Evolutionary conservation across 2,329 filamentous ascomycete species (phyloP).

Genomic region (Coniochaeta sp.): DNA sequence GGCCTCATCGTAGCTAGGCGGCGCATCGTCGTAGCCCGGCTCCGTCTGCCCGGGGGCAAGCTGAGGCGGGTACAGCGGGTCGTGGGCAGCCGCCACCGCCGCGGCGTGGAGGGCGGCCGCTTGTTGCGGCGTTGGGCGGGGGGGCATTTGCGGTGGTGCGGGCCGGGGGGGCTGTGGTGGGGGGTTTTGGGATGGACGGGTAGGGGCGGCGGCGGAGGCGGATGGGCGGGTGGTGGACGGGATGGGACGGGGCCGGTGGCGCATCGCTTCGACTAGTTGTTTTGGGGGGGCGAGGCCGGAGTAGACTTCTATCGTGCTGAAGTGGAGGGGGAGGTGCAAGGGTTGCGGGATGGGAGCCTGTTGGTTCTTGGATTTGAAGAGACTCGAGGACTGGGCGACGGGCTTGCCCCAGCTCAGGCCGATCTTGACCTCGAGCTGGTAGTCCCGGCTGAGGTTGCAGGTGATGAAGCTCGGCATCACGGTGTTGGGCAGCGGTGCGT

Average conservation of each 20-base stretch:
- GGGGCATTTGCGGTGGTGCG: constrained; percentile 23
- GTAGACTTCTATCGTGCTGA: constrained; percentile 69
- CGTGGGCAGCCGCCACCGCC: constrained; percentile 20
- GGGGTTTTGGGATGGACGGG: constrained; percentile 7
- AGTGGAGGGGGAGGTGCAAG: constrained; percentile 69
- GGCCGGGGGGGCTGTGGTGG: constrained; percentile 8
- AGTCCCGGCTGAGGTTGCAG: constrained; percentile 77
- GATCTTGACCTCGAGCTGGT: constrained; percentile 76
- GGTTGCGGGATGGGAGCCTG: constrained; percentile 50
- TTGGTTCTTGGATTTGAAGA: constrained; percentile 26
- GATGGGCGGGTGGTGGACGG: constrained; percentile 10
- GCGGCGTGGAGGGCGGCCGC: constrained; percentile 1
- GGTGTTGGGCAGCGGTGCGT: constrained; percentile 68
- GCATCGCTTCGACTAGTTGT: constrained; percentile 61
- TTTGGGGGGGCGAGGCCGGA: constrained; percentile 81
- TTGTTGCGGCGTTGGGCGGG: constrained; percentile 27
- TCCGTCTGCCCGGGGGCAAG: constrained; percentile 30
- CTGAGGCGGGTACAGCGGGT: constrained; percentile 54
- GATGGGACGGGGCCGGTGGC: constrained; percentile 7
- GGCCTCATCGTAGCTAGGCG: constrained; percentile 90
- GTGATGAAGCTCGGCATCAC: constrained; percentile 81
- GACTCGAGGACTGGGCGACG: constrained; percentile 16
- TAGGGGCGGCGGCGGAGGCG: constrained; percentile 15
- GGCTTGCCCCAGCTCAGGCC: constrained; percentile 68
- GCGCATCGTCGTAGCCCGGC: constrained; percentile 63